A percentile compares a stretch with the other conserved stretches of the same genome.
phyloP scores from a whole-genome alignment of 192 early-diverging fungal species.

The Coemansia sp. region DNA sequence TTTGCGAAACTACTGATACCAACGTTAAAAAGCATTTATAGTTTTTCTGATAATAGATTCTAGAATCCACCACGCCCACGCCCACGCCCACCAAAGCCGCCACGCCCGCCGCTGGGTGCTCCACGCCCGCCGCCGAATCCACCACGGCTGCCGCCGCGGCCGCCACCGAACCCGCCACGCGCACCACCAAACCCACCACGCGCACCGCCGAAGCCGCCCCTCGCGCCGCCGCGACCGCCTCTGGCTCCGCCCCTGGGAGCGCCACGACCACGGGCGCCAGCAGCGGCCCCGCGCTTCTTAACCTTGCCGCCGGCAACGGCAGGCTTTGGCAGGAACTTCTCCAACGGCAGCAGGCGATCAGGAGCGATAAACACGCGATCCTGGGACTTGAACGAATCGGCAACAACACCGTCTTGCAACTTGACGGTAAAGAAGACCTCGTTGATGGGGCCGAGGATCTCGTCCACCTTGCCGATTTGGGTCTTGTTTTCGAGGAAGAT shows the following conservation, averaged over 20 bases:
- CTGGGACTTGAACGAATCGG: slow-evolving; percentile 83
- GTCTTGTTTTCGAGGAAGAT: slow-evolving; percentile 98
- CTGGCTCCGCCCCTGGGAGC: slow-evolving; percentile 16
- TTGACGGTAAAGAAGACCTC: slow-evolving; percentile 98
- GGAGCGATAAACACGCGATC: slow-evolving; percentile 93
- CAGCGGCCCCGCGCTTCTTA: slow-evolving; percentile 64
- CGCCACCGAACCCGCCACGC: slow-evolving; percentile 51
- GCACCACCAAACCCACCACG: slow-evolving; percentile 46
- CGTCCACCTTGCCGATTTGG: slow-evolving; percentile 98
- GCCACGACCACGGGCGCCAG: slow-evolving; percentile 60
- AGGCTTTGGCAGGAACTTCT: slow-evolving; percentile 96
- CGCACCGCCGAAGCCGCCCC: slow-evolving; percentile 54
- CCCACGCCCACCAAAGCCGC: slow-evolving; percentile 48
- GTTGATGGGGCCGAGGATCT: slow-evolving; percentile 97
- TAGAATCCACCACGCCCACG: slow-evolving; percentile 48
- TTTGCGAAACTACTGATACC: slow-evolving; percentile 9
- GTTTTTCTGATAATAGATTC: neutral
- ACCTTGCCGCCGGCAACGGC: slow-evolving; percentile 53
- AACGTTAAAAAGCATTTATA: slow-evolving; percentile 6
- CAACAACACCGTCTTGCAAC: slow-evolving; percentile 88
- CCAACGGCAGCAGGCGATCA: slow-evolving; percentile 93
- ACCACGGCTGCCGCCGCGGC: slow-evolving; percentile 53
- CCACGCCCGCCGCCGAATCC: slow-evolving; percentile 57
- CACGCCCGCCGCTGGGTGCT: slow-evolving; percentile 50
- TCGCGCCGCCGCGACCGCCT: slow-evolving; percentile 43